Evolutionary conservation across 257 asterid genomes (phyloP).

Genomic region (Leonotis leonurus): DNA sequence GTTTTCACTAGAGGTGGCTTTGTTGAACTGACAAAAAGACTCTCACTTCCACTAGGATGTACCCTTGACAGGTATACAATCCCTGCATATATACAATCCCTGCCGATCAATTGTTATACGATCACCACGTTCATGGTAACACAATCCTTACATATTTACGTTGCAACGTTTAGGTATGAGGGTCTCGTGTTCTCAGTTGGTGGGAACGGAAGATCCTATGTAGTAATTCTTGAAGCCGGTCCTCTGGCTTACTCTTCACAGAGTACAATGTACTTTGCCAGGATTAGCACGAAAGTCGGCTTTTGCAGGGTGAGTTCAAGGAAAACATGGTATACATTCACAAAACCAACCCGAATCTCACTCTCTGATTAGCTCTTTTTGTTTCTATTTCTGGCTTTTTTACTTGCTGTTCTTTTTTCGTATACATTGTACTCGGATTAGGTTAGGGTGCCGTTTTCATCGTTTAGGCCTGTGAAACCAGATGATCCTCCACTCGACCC

Average conservation of each 20-base stretch:
- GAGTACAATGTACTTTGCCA: conserved; percentile 75
- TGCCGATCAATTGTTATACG: neutral
- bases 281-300: conserved; percentile 89
- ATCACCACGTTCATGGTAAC: too few relatives aligned
- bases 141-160: neutral
- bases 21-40: conserved; percentile 62
- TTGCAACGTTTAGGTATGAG: conserved; percentile 48
- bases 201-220: conserved; percentile 91
- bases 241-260: conserved; percentile 67
- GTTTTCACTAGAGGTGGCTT: conserved; percentile 92
- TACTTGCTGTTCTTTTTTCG: neutral
- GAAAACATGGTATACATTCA: conserved; percentile 1
- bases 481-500: conserved; percentile 95
- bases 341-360: neutral
- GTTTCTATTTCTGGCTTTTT: neutral
- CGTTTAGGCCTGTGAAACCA: conserved; percentile 81
- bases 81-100: neutral
- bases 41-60: conserved; percentile 79
- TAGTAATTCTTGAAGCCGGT: conserved; percentile 87
- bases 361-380: neutral
- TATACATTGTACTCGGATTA: conserved; percentile 19
- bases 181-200: conserved; percentile 94
- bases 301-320: conserved; percentile 82
- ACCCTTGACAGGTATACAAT: conserved; percentile 81
- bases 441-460: conserved; percentile 96